Evolutionary conservation across 2,329 filamentous ascomycete genomes (phyloP), one percentile per base, ranked within the genome.

Genomic region (Clonostachys solani): DNA sequence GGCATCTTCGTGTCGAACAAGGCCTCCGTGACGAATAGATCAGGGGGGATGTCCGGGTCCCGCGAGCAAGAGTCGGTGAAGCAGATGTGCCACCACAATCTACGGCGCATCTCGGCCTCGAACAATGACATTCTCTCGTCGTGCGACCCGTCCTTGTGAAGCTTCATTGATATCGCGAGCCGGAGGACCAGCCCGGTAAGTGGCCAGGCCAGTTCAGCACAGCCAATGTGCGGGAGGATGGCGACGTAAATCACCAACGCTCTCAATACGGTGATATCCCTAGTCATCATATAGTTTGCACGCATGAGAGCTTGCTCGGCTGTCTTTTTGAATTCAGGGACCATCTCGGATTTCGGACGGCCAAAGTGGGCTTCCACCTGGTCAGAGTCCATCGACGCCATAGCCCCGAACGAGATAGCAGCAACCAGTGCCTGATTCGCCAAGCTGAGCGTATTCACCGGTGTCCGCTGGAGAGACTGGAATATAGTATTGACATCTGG

Each of bases 1-100:
- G 6, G 81, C 80, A 49, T 67, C 60, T 55, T 75, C 7, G 79
- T 80, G 49, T 81, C 74, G 74, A 77, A 81, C 36, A 67, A 68
- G n/a, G 65, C 17, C 35, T 15, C 67, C 5, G 75, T 72, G 4
- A 79, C 62, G 47, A 77, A 63, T 9, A 74, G 72, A 50, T 77
- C 72, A 10, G 23, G 23, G 47, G 71, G 77, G 33, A 83, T 69
- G 2, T 80, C 80, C 5, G 79, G 81, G 49, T 78, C 66, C 48
- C 82, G 62, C 40, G 77, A 79, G 47, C 75, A 76, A 38, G 74
- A 68, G 51, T 84, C 81, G 45, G 80, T 67, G 47, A 83, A 66
- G 45, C 81, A 70, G 33, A 86, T 74, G 56, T 81, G 75, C 81
- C 81, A 84, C 83, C 83, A 87, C 17, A 86, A 67, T 5, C 83